Percentiles rank a stretch among this genome's conserved stretches.
Conservation (phyloP, 768 basidiomycete species). For the Suillus variegatus region DNA sequence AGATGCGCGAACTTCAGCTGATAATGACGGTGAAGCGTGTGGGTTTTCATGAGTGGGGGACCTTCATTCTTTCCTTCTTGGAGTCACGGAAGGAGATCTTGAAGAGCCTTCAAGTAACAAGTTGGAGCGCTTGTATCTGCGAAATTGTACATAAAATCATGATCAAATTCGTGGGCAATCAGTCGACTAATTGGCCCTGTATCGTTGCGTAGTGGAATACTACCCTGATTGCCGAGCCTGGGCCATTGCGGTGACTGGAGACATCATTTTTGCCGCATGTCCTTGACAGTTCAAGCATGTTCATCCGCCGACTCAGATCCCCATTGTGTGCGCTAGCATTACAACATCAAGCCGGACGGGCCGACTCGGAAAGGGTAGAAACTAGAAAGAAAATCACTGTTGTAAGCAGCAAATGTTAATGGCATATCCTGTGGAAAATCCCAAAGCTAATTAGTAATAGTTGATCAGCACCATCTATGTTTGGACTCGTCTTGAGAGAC, state of each 20-base stretch:
- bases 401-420: not conserved
- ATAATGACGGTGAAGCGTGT: constrained; percentile 20
- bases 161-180: not conserved
- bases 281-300: not conserved
- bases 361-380: not conserved
- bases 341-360: not conserved
- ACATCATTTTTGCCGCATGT: not conserved
- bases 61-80: constrained; percentile 30
- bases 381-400: not conserved
- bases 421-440: not conserved
- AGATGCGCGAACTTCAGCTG: not conserved
- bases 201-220: not conserved
- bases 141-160: constrained; percentile 5
- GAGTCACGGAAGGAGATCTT: constrained; percentile 31
- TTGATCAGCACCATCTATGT: not conserved
- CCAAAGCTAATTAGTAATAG: not conserved
- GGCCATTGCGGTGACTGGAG: not conserved
- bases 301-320: not conserved
- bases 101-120: not conserved
- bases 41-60: constrained; percentile 27
- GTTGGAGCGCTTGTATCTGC: not conserved
- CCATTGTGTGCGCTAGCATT: not conserved
- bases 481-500: too few relatives aligned
- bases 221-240: not conserved
- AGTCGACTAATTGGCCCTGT: not conserved